Percentiles rank a stretch among this genome's conserved stretches.
Conservation (phyloP, 495 filamentous ascomycete species). For the Pseudotulostoma volvatum region DNA sequence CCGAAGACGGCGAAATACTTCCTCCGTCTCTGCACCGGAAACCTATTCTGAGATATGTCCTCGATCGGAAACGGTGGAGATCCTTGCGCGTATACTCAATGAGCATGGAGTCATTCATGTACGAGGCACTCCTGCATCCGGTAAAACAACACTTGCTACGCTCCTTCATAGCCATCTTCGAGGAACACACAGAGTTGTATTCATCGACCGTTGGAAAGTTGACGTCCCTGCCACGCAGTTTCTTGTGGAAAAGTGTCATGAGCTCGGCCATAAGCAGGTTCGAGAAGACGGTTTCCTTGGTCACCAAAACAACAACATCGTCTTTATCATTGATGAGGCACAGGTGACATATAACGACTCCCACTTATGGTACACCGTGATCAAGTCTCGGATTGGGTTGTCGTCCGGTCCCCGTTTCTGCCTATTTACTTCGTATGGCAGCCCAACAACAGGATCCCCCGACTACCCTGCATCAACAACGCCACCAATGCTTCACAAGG, state of each 20-base stretch:
- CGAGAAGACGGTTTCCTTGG: neutral
- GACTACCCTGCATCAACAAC: neutral
- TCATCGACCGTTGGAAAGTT: neutral
- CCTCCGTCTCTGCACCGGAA: conserved; percentile 36
- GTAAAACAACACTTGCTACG: neutral
- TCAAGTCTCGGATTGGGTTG: conserved; percentile 4
- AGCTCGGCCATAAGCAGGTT: neutral
- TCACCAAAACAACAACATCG: conserved; percentile 3
- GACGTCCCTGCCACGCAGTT: neutral
- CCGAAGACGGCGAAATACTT: conserved; percentile 33
- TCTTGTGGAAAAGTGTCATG: neutral
- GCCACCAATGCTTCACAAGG: neutral
- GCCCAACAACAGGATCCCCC: conserved; percentile 4
- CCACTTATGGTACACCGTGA: conserved; percentile 4
- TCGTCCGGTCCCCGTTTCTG: conserved; percentile 5
- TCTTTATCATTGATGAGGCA: conserved; percentile 9
- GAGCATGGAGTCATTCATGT: too few relatives aligned
- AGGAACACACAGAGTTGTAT: neutral
- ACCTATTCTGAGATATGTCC: too few relatives aligned
- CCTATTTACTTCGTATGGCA: conserved; percentile 9
- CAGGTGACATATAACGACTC: conserved; percentile 7
- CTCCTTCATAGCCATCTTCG: neutral
- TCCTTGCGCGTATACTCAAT: too few relatives aligned
- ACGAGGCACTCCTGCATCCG: neutral
- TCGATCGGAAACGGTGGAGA: too few relatives aligned